phyloP scores from a whole-genome alignment of 305 asterid species.

The Plantago lanceolata region DNA sequence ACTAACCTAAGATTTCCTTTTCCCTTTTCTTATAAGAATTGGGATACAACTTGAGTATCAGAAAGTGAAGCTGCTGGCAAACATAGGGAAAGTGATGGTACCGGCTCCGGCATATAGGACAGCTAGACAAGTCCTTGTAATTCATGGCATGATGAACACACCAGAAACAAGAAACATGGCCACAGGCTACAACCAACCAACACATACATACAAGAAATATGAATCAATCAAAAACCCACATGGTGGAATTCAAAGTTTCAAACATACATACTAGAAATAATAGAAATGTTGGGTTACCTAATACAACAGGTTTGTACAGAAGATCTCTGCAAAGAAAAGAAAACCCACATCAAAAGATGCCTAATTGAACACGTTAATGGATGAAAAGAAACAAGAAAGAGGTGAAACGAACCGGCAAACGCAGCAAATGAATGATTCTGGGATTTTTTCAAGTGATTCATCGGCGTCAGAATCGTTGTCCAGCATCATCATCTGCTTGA shows the following conservation, averaged over 20 bases:
- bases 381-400: neutral
- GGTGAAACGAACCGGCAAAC: constrained; percentile 38
- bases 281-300: constrained; percentile 31
- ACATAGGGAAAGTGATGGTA: constrained; percentile 47
- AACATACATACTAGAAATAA: too few relatives aligned
- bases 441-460: constrained; percentile 27
- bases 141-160: constrained; percentile 48
- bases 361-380: neutral
- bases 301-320: constrained; percentile 50
- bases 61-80: constrained; percentile 43
- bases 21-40: constrained; percentile 37
- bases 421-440: constrained; percentile 40
- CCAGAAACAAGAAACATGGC: constrained; percentile 60
- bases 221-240: neutral
- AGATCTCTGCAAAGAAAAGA: constrained; percentile 39
- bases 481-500: constrained; percentile 2
- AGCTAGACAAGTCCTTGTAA: constrained; percentile 35
- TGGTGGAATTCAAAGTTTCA: neutral
- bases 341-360: neutral
- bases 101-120: constrained; percentile 46
- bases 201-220: neutral
- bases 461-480: constrained; percentile 23
- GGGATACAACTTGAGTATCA: constrained; percentile 46
- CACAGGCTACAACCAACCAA: constrained; percentile 38
- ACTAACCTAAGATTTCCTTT: constrained; percentile 39